These are phyloP conservation scores for Heliosperma pusillum DNA, from an alignment of 148 eudicot species.

Conservation along the genomic window DNA sequence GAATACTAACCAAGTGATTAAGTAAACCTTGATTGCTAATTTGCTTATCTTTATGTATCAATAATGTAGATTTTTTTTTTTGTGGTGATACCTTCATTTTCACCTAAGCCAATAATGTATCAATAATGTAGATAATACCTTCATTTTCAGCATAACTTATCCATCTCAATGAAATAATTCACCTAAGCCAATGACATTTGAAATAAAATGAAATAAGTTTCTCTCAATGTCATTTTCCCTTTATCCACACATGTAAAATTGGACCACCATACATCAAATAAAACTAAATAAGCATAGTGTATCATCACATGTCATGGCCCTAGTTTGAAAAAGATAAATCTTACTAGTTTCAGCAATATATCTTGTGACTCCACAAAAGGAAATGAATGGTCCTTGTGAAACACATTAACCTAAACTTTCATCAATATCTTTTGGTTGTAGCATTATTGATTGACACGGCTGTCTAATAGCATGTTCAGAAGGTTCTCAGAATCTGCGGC, in stretches of 20 bases:
- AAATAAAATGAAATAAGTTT: background rate
- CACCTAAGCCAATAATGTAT: background rate
- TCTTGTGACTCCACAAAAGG: background rate
- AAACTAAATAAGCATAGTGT: slow-evolving; percentile 6
- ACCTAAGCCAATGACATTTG: background rate
- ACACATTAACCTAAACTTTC: background rate
- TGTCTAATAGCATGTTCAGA: too few relatives aligned
- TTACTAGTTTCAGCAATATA: slow-evolving; percentile 9
- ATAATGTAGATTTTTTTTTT: slow-evolving; percentile 6
- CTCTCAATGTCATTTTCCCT: background rate
- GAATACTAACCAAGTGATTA: background rate
- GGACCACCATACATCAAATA: slow-evolving; percentile 9
- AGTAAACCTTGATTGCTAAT: background rate
- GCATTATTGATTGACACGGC: slow-evolving; percentile 7
- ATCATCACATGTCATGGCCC: slow-evolving; percentile 10
- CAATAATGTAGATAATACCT: slow-evolving; percentile 14
- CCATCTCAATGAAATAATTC: background rate
- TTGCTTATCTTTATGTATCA: background rate
- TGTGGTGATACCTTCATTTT: slow-evolving; percentile 5
- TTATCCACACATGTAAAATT: slow-evolving; percentile 12
- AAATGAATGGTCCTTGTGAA: slow-evolving; percentile 8
- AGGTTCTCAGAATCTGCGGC: too few relatives aligned
- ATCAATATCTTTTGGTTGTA: background rate
- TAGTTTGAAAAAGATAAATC: slow-evolving; percentile 7
- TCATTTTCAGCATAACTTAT: background rate